Evolutionary conservation across 441 rosid species (phyloP).

Genomic region (Gossypium gossypioides): DNA sequence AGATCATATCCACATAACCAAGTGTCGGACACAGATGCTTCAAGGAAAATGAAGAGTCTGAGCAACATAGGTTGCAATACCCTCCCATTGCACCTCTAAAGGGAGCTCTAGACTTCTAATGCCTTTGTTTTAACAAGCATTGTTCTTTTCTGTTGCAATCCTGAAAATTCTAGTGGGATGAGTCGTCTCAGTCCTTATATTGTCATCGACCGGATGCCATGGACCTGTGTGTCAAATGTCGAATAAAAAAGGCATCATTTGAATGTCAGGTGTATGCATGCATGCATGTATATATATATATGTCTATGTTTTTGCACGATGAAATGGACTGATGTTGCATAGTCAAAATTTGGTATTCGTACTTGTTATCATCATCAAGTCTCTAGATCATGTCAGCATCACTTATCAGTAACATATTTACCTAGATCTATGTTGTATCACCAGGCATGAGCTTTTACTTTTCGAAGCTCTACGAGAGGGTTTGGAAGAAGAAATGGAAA

Average conservation of each 20-base stretch:
- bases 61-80: too few species aligned
- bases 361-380: not conserved
- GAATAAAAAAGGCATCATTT: not conserved
- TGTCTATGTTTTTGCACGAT: not conserved
- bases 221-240: not conserved
- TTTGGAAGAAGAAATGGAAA: constrained; percentile 96
- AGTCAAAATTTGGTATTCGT: not conserved
- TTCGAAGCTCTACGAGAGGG: constrained; percentile 92
- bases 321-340: not conserved
- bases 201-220: too few species aligned
- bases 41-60: too few species aligned
- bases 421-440: not conserved
- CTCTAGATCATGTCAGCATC: not conserved
- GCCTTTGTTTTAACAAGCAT: not conserved
- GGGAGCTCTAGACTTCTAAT: not conserved
- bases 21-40: too few species aligned
- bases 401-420: not conserved
- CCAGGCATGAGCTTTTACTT: constrained; percentile 80
- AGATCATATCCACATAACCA: too few species aligned
- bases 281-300: not conserved
- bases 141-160: not conserved
- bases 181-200: not conserved
- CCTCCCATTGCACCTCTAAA: too few species aligned
- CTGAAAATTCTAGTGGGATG: not conserved
- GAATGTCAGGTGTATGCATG: not conserved